Percentiles rank a stretch among this genome's conserved stretches.
These are phyloP conservation scores for Botryotinia narcissicola DNA, from an alignment of 2,329 filamentous ascomycete species.

Conservation along the genomic window DNA sequence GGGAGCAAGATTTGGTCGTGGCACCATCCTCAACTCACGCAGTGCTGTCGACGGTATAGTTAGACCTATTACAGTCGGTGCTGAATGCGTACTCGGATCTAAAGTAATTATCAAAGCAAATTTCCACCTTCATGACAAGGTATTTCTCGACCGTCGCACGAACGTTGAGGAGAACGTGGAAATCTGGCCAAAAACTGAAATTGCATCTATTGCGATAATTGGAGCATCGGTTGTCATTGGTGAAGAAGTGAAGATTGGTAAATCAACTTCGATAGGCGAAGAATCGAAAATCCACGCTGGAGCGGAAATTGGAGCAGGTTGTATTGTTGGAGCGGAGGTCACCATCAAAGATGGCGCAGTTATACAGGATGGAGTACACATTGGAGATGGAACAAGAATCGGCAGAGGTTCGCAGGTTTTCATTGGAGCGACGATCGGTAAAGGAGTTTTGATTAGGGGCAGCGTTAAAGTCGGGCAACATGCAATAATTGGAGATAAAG, in stretches of 20 bases:
- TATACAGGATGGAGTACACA: background rate
- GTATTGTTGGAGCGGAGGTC: background rate
- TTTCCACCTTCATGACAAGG: background rate
- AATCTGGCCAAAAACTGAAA: background rate
- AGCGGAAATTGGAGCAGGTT: background rate
- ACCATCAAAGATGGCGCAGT: rapidly evolving
- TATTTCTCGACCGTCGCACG: background rate
- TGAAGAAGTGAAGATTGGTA: background rate
- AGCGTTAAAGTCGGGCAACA: rapidly evolving
- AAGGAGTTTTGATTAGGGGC: rapidly evolving
- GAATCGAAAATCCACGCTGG: rapidly evolving
- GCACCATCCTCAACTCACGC: background rate
- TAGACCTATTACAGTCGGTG: background rate
- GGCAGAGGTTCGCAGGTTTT: background rate
- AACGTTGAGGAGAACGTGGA: background rate
- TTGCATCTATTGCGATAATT: background rate
- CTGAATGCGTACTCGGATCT: background rate
- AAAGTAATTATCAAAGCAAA: background rate
- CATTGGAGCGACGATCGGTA: background rate
- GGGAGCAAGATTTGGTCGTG: background rate
- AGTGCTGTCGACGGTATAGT: background rate
- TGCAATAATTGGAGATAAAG: background rate
- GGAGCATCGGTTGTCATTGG: background rate
- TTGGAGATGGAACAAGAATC: background rate
- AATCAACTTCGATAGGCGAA: background rate